phyloP scores from a whole-genome alignment of 2,329 filamentous ascomycete species.

The Ophiostoma montium region DNA sequence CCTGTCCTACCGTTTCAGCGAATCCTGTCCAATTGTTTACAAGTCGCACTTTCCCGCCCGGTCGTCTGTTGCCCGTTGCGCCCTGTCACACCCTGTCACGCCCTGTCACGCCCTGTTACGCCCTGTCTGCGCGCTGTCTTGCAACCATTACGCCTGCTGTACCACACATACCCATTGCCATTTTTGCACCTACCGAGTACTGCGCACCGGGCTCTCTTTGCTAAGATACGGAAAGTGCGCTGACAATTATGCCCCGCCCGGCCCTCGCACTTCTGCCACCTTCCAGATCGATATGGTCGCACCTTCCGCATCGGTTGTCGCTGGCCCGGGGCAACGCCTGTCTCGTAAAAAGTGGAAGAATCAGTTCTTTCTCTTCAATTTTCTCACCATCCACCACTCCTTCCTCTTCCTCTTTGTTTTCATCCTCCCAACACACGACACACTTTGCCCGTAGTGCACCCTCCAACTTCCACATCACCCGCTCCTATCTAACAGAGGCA shows the following conservation, averaged over 20 bases:
- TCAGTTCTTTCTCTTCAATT: neutral
- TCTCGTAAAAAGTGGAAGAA: neutral
- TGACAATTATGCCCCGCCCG: constrained; percentile 11
- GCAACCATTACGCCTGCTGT: neutral
- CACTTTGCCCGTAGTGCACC: neutral
- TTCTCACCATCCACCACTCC: neutral
- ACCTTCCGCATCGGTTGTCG: constrained; percentile 8
- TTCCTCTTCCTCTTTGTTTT: neutral
- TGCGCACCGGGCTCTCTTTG: neutral
- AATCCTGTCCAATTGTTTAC: neutral
- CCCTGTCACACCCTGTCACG: neutral
- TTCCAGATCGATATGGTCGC: constrained; percentile 11
- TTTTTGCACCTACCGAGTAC: neutral
- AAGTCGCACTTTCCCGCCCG: neutral
- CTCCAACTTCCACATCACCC: constrained; percentile 7
- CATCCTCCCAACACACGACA: neutral
- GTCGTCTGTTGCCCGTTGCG: no score
- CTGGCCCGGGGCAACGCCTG: neutral
- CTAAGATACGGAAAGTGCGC: neutral
- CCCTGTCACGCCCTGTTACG: neutral
- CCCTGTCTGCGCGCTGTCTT: neutral
- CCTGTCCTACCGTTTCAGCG: neutral
- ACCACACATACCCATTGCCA: neutral
- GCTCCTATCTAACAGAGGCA: constrained; percentile 38
- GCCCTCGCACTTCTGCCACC: constrained; percentile 9